Base-by-base conservation (phyloP, 1,139 yeast genomes). In the Protomyces inundatus region DNA sequence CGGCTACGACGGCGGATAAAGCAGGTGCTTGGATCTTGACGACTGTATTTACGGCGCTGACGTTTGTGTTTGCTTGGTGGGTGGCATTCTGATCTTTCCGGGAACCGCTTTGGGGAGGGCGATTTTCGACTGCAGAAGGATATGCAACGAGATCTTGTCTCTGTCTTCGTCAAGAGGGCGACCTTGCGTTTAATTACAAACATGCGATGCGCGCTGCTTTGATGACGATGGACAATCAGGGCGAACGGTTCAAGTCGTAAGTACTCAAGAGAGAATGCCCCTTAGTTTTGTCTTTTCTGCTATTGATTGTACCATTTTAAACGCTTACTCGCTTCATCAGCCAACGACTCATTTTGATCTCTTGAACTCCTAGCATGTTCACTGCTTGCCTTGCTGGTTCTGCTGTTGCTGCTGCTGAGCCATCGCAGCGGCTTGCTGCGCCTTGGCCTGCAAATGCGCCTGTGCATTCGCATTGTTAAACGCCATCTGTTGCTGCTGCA, bases 31-130 rank as follows among this genome's bases (percentile, higher is more conserved):
- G 57, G 50, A 46, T 60, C 23, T 42, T 60, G 46, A 60, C 64
- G n/a, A 37, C 46, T 9, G 40, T 46, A 14, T 55, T 55, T n/a
- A 39, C 56, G 16, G 53, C 45, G 14, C 50, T 55, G n/a, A 40
- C 56, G 14, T 34, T 51, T 12, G 62, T 58, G 39, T 58, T 52
- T 58, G 62, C 62, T 6, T 58, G 62, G 62, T 58, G 62, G 62
- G 54, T 58, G 12, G 62, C 62, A 3, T 39, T 58, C 37, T 57
- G 34, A 42, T n/a, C 39, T 36, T 9, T 12, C 39, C 3, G 12
- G 12, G 39, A 12, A 9, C 12, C 39, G 12, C 3, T 36, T 23
- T 23, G 23, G 23, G 23, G 23, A 23, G 23, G 23, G 23, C 23
- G 23, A 23, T 23, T 23, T 23, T 23, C 23, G 23, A 23, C 23